phyloP scores from a whole-genome alignment of 1,139 yeast species.

The Cylindricascospora bacillispora region DNA sequence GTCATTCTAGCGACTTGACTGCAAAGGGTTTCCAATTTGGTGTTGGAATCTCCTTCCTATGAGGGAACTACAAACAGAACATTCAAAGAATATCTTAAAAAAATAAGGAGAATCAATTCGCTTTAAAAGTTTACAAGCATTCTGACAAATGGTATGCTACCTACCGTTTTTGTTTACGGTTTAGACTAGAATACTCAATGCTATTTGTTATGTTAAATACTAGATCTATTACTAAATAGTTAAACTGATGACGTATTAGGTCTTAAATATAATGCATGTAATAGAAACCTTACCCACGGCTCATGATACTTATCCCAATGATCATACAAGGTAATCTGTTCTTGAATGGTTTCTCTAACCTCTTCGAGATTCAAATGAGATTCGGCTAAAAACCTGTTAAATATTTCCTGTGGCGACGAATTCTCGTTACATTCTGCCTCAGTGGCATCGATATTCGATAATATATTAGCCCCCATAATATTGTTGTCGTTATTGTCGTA shows the following conservation, averaged over 20 bases:
- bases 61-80: too few relatives aligned
- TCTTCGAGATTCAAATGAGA: constrained; percentile 69
- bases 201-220: too few relatives aligned
- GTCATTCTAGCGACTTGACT: constrained; percentile 49
- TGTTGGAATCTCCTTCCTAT: constrained; percentile 74
- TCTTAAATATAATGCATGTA: constrained; percentile 23
- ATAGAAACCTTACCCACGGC: constrained; percentile 26
- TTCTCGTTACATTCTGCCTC: constrained; percentile 1
- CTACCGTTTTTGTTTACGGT: too few relatives aligned
- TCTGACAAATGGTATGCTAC: neutral
- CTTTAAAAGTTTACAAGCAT: neutral
- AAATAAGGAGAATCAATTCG: constrained; percentile 11
- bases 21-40: constrained; percentile 92
- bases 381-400: constrained; percentile 56
- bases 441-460: constrained; percentile 1
- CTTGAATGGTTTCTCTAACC: constrained; percentile 72
- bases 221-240: too few relatives aligned
- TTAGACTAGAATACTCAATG: too few relatives aligned
- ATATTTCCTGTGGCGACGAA: constrained; percentile 17
- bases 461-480: too few relatives aligned
- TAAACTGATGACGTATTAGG: constrained; percentile 3
- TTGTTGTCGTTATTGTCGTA: neutral
- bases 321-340: constrained; percentile 63
- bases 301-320: constrained; percentile 82
- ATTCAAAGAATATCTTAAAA: too few relatives aligned